Percentiles rank a stretch among this genome's conserved stretches.
phyloP scores from a whole-genome alignment of 257 asterid species.

The Anisodus acutangulus region DNA sequence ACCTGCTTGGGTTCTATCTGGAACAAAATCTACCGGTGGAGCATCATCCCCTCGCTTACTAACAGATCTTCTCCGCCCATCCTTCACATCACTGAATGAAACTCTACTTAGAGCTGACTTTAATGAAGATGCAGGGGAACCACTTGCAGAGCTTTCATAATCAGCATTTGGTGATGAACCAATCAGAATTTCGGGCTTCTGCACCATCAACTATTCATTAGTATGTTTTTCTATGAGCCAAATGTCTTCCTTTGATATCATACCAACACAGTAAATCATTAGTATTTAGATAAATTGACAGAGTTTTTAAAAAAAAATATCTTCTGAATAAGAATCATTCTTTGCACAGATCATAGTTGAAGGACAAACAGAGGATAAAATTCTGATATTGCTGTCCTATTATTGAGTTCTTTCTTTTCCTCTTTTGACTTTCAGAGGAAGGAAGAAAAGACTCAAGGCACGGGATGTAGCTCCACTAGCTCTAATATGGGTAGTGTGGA shows the following conservation, averaged over 20 bases:
- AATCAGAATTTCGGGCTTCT: conserved; percentile 65
- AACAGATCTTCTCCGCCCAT: conserved; percentile 61
- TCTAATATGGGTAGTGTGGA: neutral
- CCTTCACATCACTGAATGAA: conserved; percentile 60
- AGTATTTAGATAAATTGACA: neutral
- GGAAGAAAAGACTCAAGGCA: neutral
- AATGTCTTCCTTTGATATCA: neutral
- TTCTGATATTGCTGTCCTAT: neutral
- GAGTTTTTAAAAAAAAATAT: neutral
- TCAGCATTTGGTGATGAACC: conserved; percentile 53
- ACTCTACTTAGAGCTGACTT: conserved; percentile 54
- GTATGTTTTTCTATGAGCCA: neutral
- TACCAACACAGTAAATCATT: conserved; percentile 6
- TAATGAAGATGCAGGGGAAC: conserved; percentile 71
- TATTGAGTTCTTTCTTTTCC: neutral
- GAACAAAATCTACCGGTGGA: conserved; percentile 49
- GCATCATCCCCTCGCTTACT: conserved; percentile 55
- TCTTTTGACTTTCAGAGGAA: neutral
- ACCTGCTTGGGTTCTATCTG: conserved; percentile 81
- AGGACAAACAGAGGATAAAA: neutral
- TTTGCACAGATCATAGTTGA: neutral
- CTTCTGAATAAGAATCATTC: conserved; percentile 14
- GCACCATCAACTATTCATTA: conserved; percentile 38
- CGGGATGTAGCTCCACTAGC: neutral
- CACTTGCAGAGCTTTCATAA: conserved; percentile 66